Evolutionary conservation across 768 basidiomycete species (phyloP).

Genomic region (Boletus huronensis): DNA sequence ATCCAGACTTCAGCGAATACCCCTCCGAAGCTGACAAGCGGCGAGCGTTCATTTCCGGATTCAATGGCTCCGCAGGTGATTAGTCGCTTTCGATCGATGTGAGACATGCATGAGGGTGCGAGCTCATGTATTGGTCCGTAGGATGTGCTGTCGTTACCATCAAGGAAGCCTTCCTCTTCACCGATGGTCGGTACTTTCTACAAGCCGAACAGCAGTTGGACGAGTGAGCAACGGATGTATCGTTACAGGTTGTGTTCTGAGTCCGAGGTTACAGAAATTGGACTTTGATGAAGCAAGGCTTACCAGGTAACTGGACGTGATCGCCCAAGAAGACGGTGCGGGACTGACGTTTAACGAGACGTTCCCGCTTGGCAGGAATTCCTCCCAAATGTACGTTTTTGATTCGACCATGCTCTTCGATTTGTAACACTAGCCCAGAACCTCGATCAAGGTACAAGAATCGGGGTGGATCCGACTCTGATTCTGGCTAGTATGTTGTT

Average conservation of each 20-base stretch:
- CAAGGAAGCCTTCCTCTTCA: conserved; percentile 78
- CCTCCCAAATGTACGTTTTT: conserved; percentile 55
- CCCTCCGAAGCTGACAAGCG: conserved; percentile 79
- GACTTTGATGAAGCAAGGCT: conserved; percentile 90
- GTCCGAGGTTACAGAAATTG: conserved; percentile 57
- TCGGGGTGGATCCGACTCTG: conserved; percentile 81
- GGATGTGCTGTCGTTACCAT: conserved; percentile 76
- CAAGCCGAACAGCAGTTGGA: conserved; percentile 92
- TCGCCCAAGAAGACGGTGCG: not conserved
- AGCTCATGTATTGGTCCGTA: conserved; percentile 26
- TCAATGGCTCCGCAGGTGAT: conserved; percentile 89
- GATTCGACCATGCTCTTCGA: not conserved
- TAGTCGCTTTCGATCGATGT: not conserved
- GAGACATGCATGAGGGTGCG: not conserved
- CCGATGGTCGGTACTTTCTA: conserved; percentile 93
- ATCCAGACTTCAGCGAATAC: conserved; percentile 86
- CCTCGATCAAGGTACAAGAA: conserved; percentile 54
- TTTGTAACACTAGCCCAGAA: conserved; percentile 39
- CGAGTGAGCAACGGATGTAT: conserved; percentile 41
- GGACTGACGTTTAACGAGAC: conserved; percentile 42
- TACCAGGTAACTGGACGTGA: conserved; percentile 51
- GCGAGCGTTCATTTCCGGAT: conserved; percentile 87
- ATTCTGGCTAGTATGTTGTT: conserved; percentile 56
- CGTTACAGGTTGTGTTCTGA: conserved; percentile 1
- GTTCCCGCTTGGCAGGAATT: conserved; percentile 92